Conservation (phyloP, 2,329 filamentous ascomycete species). For the Monosporascus ibericus region DNA sequence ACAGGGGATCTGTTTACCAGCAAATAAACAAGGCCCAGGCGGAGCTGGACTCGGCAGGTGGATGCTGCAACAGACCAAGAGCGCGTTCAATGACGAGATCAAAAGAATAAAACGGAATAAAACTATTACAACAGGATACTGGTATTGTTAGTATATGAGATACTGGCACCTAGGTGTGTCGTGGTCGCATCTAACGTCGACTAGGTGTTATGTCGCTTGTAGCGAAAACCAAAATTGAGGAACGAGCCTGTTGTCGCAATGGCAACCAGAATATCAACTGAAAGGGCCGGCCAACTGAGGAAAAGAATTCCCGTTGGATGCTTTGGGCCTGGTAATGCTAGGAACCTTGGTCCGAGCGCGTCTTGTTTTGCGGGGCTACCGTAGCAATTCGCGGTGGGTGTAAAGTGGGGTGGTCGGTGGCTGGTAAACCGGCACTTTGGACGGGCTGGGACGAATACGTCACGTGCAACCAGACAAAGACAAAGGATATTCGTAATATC, state of each 20-base stretch:
- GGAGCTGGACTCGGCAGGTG: slow-evolving; percentile 1
- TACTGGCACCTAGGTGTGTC: not conserved
- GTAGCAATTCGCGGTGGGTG: not conserved
- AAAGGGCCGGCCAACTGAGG: not conserved
- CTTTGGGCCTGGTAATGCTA: not conserved
- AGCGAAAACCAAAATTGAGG: not conserved
- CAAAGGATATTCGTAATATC: too few species aligned
- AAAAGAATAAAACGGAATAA: not conserved
- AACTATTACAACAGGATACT: not conserved
- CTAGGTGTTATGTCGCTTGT: not conserved
- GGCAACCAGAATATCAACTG: not conserved
- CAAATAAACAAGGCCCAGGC: not conserved
- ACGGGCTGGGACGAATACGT: not conserved
- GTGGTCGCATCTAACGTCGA: not conserved
- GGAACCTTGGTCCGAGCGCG: not conserved
- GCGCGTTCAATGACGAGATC: not conserved
- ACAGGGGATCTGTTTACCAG: slow-evolving; percentile 24
- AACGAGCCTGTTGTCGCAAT: not conserved
- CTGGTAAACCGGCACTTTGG: not conserved
- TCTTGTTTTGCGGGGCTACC: not conserved
- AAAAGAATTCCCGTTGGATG: not conserved
- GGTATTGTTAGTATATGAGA: not conserved
- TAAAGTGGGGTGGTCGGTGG: not conserved
- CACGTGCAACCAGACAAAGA: too few species aligned
- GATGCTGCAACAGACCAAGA: slow-evolving; percentile 1